Conservation (phyloP, 1,284 basidiomycete genomes). For the Mycena sp. region DNA sequence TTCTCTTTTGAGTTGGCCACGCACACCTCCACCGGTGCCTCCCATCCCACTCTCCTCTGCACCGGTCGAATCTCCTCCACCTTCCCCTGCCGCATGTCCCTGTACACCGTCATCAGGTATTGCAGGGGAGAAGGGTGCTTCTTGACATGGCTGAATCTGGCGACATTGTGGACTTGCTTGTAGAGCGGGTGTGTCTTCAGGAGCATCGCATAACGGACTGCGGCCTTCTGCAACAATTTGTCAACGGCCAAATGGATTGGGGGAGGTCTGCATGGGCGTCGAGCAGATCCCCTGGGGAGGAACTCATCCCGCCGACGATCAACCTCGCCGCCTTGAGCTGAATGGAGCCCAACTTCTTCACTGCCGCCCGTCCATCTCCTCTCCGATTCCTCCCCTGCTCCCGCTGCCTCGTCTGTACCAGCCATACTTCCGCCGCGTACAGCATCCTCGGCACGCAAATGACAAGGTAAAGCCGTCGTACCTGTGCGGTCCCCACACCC, state of each 20-base stretch:
- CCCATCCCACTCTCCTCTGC: background rate
- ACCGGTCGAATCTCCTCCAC: background rate
- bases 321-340: slow-evolving; percentile 46
- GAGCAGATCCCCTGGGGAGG: slow-evolving; percentile 41
- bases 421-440: slow-evolving; percentile 48
- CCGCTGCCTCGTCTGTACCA: slow-evolving; percentile 12
- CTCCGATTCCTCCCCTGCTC: background rate
- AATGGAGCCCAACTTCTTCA: slow-evolving; percentile 35
- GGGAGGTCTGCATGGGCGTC: slow-evolving; percentile 43
- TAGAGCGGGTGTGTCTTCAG: background rate
- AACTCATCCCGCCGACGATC: slow-evolving; percentile 47
- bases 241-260: background rate
- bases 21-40: background rate
- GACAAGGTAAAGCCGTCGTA: slow-evolving; percentile 42
- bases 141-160: background rate
- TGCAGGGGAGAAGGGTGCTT: background rate
- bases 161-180: background rate
- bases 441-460: slow-evolving; percentile 35
- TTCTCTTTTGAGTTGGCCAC: too few species aligned
- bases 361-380: slow-evolving; percentile 1
- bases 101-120: too few species aligned
- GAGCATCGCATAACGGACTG: background rate
- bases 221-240: background rate
- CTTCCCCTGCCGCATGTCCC: background rate
- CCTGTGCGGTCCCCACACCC: slow-evolving; percentile 32